Evolutionary conservation across 805 yeast species (phyloP), one percentile per base, ranked within the genome.

Genomic region (Priceomyces castillae): DNA sequence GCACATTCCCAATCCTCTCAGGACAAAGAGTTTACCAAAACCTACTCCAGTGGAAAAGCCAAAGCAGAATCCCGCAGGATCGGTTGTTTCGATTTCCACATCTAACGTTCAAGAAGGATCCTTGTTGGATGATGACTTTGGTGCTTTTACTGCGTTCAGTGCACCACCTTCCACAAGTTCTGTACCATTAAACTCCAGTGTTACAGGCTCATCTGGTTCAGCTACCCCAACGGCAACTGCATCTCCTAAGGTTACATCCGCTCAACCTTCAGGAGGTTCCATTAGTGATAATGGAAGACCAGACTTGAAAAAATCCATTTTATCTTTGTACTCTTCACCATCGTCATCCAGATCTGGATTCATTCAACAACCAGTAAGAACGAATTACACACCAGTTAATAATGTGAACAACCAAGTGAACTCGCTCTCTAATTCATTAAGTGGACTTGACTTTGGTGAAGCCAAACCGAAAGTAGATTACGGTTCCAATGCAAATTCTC

Each of bases 231-330:
- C 23, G 2, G 22, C 46, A 30, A 25, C 50, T 40, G 52, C 58
- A 37, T 5, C 45, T 42, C 12, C 40, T 4, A 26, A 17, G 3
- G 28, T 23, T 19, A 63, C 56, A 46, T 59, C 68, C 3, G 63
- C 69, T 2, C 69, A 64, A 42, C 54, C 64, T n/a, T 62, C 70
- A 3, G 69, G 71, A 18, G 67, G 68, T 14, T 61, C 67, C 40
- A 47, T 58, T 40, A 31, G 40, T 16, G 20, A 37, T 25, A 48
- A 48, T 31, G 61, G 62, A 26, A 76, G 96, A 57, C 92, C 94
- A 2, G 97, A 92, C 57, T 74, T 94, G 62, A 94, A 94, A 59
- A 88, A 88, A 66, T 88, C 97, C 1, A 94, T 94, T 46, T 67
- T 94, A 46, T 89, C 97, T 18, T 74, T 94, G 41, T 94, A 94